phyloP scores from a whole-genome alignment of 441 rosid species.

The Jatropha podagrica region DNA sequence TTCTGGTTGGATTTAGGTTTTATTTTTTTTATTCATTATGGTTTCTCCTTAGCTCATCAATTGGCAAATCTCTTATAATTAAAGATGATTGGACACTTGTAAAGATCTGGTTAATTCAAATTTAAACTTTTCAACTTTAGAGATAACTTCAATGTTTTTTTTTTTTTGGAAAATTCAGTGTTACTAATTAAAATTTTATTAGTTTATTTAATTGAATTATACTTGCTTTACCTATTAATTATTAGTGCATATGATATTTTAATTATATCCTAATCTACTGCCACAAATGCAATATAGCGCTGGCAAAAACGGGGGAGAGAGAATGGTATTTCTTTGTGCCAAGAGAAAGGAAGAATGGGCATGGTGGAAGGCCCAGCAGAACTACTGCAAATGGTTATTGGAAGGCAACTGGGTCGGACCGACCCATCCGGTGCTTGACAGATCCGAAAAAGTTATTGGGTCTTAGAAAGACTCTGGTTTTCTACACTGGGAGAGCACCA shows the following conservation, averaged over 20 bases:
- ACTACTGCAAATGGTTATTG: slow-evolving; percentile 35
- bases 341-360: slow-evolving; percentile 28
- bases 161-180: no score
- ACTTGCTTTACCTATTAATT: no score
- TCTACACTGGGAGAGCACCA: slow-evolving; percentile 33
- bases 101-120: no score
- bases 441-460: slow-evolving; percentile 26
- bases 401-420: slow-evolving; percentile 39
- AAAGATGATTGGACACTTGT: no score
- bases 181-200: no score
- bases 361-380: slow-evolving; percentile 33
- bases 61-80: no score
- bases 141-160: background rate
- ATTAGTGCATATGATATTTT: background rate
- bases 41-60: no score
- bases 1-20: no score
- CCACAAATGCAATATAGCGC: slow-evolving; percentile 10
- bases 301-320: slow-evolving; percentile 37
- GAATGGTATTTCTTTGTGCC: slow-evolving; percentile 45
- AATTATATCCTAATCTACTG: no score
- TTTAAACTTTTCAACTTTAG: no score
- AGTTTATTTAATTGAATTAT: background rate
- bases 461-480: slow-evolving; percentile 31
- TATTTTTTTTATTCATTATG: no score
- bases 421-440: slow-evolving; percentile 10